These are phyloP conservation scores for Obelidium mucronatum DNA, from an alignment of 192 early-diverging fungal species.

Conservation along the genomic window DNA sequence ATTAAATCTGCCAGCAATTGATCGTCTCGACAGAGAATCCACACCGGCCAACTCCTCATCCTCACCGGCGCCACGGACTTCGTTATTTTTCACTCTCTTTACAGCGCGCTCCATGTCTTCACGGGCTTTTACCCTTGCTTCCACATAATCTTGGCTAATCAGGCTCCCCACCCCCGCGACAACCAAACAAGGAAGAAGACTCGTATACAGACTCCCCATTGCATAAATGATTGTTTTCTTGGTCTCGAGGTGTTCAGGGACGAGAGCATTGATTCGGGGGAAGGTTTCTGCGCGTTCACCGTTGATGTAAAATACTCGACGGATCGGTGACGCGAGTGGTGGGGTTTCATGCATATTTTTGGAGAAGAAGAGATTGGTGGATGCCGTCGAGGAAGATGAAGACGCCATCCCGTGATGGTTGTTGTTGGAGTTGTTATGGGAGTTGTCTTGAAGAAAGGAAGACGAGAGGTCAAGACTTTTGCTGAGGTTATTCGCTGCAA, in stretches of 20 bases:
- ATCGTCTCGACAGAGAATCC: neutral
- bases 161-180: conserved; percentile 73
- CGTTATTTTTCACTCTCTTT: neutral
- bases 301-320: conserved; percentile 76
- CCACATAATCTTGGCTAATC: conserved; percentile 55
- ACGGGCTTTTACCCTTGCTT: neutral
- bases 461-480: conserved; percentile 10
- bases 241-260: conserved; percentile 53
- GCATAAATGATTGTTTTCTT: conserved; percentile 71
- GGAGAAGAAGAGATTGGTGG: conserved; percentile 59
- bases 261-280: conserved; percentile 68
- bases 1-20: too few relatives aligned
- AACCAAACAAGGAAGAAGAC: conserved; percentile 75
- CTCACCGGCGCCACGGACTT: neutral
- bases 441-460: neutral
- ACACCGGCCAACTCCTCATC: neutral
- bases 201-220: conserved; percentile 78
- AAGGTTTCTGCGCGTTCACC: conserved; percentile 76
- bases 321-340: conserved; percentile 58
- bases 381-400: conserved; percentile 34
- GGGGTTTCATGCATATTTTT: conserved; percentile 44
- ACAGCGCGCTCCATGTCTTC: neutral
- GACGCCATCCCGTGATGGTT: neutral
- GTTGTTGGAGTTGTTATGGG: neutral
- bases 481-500: too few relatives aligned